These are phyloP conservation scores for Eucalyptus pumila DNA, from an alignment of 345 rosid genomes.

Conservation along the genomic window DNA sequence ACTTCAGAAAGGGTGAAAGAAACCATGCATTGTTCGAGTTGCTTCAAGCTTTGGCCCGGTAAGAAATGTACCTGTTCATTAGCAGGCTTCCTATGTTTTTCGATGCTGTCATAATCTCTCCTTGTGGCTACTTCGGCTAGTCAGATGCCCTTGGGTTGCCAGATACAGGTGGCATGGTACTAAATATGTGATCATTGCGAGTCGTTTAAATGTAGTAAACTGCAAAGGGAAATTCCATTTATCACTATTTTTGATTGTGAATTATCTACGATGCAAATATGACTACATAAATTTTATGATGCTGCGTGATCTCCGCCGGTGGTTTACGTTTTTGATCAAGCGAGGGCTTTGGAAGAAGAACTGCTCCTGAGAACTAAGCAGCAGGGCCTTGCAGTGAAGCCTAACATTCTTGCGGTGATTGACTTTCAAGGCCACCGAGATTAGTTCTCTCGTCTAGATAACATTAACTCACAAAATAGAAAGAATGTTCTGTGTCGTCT, in stretches of 20 bases:
- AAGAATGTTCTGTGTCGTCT: background rate
- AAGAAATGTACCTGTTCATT: constrained; percentile 41
- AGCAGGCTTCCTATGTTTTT: constrained; percentile 64
- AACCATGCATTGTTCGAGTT: constrained; percentile 38
- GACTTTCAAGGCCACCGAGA: background rate
- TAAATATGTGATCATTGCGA: background rate
- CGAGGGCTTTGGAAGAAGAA: constrained; percentile 79
- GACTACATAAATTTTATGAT: background rate
- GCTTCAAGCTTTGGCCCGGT: constrained; percentile 33
- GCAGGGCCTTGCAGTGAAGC: constrained; percentile 63
- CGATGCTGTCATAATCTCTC: constrained; percentile 71
- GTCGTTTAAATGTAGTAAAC: background rate
- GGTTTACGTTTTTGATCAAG: constrained; percentile 95
- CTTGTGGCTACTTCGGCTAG: constrained; percentile 82
- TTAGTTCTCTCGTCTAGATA: background rate
- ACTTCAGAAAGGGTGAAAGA: constrained; percentile 29
- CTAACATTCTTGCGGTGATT: constrained; percentile 76
- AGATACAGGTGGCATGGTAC: constrained; percentile 81
- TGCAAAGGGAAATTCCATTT: background rate
- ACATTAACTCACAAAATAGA: background rate
- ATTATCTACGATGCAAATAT: background rate
- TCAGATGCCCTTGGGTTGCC: constrained; percentile 82
- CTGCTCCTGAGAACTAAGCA: constrained; percentile 47
- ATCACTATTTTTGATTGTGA: background rate
- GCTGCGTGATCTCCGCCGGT: constrained; percentile 11